These are phyloP conservation scores for Entomortierella lignicola DNA, from an alignment of 192 early-diverging fungal species.

Conservation along the genomic window DNA sequence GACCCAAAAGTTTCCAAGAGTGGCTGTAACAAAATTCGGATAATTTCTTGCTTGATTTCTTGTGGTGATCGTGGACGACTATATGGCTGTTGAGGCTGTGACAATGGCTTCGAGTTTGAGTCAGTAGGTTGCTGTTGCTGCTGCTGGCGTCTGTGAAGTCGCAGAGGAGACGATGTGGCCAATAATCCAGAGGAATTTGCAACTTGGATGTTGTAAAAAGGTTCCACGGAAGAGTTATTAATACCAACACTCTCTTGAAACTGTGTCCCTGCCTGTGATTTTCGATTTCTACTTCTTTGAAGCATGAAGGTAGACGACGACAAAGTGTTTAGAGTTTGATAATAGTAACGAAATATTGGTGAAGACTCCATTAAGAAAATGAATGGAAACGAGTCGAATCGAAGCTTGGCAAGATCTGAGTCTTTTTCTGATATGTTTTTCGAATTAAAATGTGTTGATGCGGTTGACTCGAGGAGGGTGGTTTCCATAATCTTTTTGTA, in stretches of 20 bases:
- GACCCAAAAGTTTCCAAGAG: conserved; percentile 24
- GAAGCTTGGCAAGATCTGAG: background rate
- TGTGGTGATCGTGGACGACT: conserved; percentile 2
- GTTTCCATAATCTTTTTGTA: conserved; percentile 8
- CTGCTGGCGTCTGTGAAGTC: conserved; percentile 17
- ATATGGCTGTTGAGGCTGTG: background rate
- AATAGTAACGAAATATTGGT: conserved; percentile 38
- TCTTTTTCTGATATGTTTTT: background rate
- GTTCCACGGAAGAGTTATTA: background rate
- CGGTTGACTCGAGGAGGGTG: background rate
- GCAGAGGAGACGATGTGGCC: background rate
- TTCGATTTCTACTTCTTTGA: background rate
- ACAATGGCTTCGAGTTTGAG: background rate
- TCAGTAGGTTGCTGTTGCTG: background rate
- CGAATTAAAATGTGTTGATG: background rate
- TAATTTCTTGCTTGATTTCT: conserved; percentile 27
- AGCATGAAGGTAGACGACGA: conserved; percentile 42
- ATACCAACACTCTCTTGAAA: background rate
- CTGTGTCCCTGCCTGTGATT: background rate
- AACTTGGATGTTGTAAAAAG: background rate
- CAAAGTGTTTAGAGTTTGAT: conserved; percentile 39
- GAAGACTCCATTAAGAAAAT: conserved; percentile 49
- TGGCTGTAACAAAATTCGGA: conserved; percentile 17
- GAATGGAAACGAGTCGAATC: conserved; percentile 32
- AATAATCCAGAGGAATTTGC: background rate